A percentile compares a stretch with the other conserved stretches of the same genome.
These are phyloP conservation scores for Meira miltonrushii DNA, from an alignment of 1,284 basidiomycete species.

Conservation along the genomic window DNA sequence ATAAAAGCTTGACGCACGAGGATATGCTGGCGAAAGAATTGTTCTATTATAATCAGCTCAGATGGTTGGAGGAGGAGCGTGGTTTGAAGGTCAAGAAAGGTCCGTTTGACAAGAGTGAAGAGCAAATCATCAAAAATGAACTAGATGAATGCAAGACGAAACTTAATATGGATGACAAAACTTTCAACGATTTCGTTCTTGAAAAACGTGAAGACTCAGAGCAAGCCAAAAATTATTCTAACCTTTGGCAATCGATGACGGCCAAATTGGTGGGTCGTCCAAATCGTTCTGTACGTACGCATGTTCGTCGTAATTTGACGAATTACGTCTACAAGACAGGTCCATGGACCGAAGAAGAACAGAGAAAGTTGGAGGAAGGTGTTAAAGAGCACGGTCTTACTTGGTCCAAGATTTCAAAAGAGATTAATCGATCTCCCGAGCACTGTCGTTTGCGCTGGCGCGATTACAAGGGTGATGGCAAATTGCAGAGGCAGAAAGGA, in stretches of 20 bases:
- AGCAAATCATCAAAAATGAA: not conserved
- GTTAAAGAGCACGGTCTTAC: not conserved
- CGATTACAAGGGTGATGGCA: not conserved
- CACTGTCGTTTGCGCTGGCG: conserved; percentile 6
- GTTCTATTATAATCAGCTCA: conserved; percentile 12
- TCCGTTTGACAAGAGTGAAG: conserved; percentile 7
- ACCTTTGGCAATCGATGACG: not conserved
- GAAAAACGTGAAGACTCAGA: not conserved
- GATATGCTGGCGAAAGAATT: conserved; percentile 13
- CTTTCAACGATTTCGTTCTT: conserved; percentile 1
- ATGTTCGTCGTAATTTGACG: not conserved
- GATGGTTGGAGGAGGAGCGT: conserved; percentile 14
- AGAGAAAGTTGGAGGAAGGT: not conserved
- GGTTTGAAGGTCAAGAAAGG: conserved; percentile 9
- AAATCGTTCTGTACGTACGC: conserved; percentile 3
- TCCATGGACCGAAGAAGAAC: not conserved
- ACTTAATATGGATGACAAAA: not conserved
- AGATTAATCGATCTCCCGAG: not conserved
- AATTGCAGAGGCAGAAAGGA: not conserved
- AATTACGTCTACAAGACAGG: not conserved
- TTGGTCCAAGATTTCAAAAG: not conserved
- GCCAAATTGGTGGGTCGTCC: conserved; percentile 5
- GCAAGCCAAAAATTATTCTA: not conserved
- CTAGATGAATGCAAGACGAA: not conserved
- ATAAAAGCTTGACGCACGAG: conserved; percentile 1